Evolutionary conservation across 805 yeast species (phyloP).

Genomic region (Wickerhamiella australiensis): DNA sequence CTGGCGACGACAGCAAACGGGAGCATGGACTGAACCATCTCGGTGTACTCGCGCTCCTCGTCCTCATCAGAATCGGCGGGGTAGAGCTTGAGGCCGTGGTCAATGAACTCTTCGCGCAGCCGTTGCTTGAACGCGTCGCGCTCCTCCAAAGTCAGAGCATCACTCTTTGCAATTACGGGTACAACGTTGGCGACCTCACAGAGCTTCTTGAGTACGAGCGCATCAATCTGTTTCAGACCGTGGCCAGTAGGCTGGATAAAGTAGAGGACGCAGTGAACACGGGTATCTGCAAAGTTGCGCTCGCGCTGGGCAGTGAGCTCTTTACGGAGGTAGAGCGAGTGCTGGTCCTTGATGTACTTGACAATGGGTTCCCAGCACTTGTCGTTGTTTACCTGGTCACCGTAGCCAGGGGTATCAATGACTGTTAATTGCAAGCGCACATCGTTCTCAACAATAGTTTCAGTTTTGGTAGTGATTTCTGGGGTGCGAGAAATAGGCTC

Average conservation of each 20-base stretch:
- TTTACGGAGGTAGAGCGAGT: constrained; percentile 77
- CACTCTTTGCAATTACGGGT: constrained; percentile 91
- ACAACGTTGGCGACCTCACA: constrained; percentile 87
- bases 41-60: constrained; percentile 27
- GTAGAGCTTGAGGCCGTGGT: constrained; percentile 63
- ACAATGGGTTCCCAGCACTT: constrained; percentile 95
- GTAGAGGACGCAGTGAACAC: constrained; percentile 88
- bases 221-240: constrained; percentile 74
- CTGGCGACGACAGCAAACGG: constrained; percentile 96
- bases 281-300: constrained; percentile 63
- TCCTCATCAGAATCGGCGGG: constrained; percentile 53
- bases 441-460: constrained; percentile 63
- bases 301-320: constrained; percentile 94
- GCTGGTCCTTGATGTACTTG: constrained; percentile 90
- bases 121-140: constrained; percentile 64
- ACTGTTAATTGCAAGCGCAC: constrained; percentile 77
- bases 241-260: constrained; percentile 81
- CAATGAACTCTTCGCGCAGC: constrained; percentile 59
- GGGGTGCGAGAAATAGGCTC: constrained; percentile 79
- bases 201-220: constrained; percentile 68
- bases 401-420: constrained; percentile 96
- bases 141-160: constrained; percentile 76
- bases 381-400: constrained; percentile 90
- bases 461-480: constrained; percentile 44
- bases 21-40: constrained; percentile 30